phyloP scores from a whole-genome alignment of 2,329 filamentous ascomycete genomes.

The Cryphonectria parasitica region DNA sequence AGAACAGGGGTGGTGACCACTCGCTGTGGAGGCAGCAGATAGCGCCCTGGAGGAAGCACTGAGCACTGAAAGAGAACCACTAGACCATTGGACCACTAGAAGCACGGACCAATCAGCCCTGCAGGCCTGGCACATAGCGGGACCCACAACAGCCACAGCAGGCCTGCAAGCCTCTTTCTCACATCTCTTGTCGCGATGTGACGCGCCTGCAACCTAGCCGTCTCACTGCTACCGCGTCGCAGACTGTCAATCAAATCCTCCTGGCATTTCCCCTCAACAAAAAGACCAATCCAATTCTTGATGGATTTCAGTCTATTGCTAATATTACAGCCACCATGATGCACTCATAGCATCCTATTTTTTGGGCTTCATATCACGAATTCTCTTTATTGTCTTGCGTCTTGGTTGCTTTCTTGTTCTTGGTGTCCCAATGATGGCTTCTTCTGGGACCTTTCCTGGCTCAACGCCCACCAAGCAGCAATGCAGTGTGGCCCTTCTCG shows the following conservation, averaged over 20 bases:
- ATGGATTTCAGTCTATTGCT: neutral
- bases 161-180: neutral
- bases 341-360: neutral
- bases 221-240: neutral
- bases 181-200: neutral
- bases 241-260: neutral
- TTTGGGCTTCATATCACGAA: neutral
- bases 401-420: neutral
- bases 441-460: slow-evolving; percentile 26
- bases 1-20: slow-evolving; percentile 6
- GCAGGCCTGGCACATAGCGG: neutral
- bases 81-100: neutral
- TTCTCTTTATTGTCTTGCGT: neutral
- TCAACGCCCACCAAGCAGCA: slow-evolving; percentile 29
- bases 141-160: slow-evolving; percentile 3
- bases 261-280: neutral
- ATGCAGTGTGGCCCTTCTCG: slow-evolving; percentile 39
- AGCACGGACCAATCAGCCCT: neutral
- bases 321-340: slow-evolving; percentile 1
- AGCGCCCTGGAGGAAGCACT: no score
- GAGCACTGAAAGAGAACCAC: neutral
- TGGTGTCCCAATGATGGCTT: slow-evolving; percentile 19
- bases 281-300: neutral
- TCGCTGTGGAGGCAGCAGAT: neutral
- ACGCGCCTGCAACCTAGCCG: neutral